Evolutionary conservation across 2,329 filamentous ascomycete genomes (phyloP).

Genomic region (Teratosphaeria nubilosa): DNA sequence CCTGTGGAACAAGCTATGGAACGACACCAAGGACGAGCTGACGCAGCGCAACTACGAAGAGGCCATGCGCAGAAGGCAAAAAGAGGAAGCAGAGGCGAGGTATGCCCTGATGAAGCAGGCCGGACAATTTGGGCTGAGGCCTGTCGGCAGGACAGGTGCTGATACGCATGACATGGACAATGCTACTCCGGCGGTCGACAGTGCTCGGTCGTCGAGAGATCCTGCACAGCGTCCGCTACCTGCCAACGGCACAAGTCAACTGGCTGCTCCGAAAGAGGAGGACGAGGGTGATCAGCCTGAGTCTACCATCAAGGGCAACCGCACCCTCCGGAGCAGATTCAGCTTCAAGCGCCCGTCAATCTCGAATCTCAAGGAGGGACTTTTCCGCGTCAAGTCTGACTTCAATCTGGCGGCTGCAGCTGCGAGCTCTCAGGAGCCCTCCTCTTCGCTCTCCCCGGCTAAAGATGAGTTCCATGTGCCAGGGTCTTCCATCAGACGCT

Average conservation of each 20-base stretch:
- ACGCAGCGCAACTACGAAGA: slow-evolving; percentile 30
- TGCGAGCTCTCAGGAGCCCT: slow-evolving; percentile 25
- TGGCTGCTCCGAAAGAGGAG: slow-evolving; percentile 6
- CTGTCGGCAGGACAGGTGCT: neutral
- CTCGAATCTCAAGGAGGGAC: slow-evolving; percentile 19
- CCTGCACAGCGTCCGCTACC: slow-evolving; percentile 3
- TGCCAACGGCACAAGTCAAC: slow-evolving; percentile 3
- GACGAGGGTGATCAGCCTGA: slow-evolving; percentile 16
- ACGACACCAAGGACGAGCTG: slow-evolving; percentile 34
- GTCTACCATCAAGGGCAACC: slow-evolving; percentile 6
- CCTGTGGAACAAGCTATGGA: slow-evolving; percentile 38
- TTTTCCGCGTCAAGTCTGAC: slow-evolving; percentile 26
- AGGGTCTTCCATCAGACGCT: slow-evolving; percentile 29
- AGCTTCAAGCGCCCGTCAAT: slow-evolving; percentile 25
- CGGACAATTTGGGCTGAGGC: slow-evolving; percentile 34
- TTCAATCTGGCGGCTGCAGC: slow-evolving; percentile 16
- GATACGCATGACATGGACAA: neutral
- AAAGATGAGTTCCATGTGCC: slow-evolving; percentile 14
- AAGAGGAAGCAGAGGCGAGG: slow-evolving; percentile 39
- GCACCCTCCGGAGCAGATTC: slow-evolving; percentile 13
- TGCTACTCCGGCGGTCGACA: slow-evolving; percentile 14
- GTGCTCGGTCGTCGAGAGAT: slow-evolving; percentile 6
- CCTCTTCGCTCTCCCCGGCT: slow-evolving; percentile 24
- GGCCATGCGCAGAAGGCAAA: slow-evolving; percentile 29
- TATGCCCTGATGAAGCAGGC: slow-evolving; percentile 46